Evolutionary conservation across 2,329 filamentous ascomycete species (phyloP), one percentile per base, ranked within the genome.

Genomic region (Colletotrichum musicola): DNA sequence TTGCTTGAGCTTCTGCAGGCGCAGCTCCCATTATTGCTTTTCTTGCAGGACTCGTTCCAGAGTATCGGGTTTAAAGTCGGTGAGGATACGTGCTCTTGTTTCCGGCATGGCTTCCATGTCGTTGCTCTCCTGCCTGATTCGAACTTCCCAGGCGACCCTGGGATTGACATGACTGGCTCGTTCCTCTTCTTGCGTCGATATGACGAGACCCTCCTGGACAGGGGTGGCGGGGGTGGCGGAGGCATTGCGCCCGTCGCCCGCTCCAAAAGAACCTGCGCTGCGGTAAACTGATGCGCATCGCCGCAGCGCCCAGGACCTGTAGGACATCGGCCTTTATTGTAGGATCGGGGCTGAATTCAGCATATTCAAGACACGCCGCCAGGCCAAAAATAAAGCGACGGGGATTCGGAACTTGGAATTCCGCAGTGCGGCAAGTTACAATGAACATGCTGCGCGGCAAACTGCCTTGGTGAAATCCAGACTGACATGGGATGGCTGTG

Each of bases 31-130:
- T 47, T 56, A 22, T 61, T 40, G 50, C 25, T 51, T 35, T 44
- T 58, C 53, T 51, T 66, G 62, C 66, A 66, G 62, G 47, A 38
- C 50, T 50, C 42, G 55, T 60, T 53, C 66, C 66, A 66, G 55
- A 69, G 62, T 27, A 46, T 56, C 62, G 66, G 66, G 50, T 56
- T 50, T 54, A 69, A 61, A 69, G 66, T 69, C 66, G 62, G 66
- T 69, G 66, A 66, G 58, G 62, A 35, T 44, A 16, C 35, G 20
- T 25, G 42, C 22, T 68, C 30, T 64, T 68, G 42, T 55, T 68
- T 27, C 40, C 42, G 38, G 44, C 13, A 30, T 40, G 49, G 55
- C 13, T 50, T 69, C 20, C 62, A 61, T 13, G 13, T 66, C 55
- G 51, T 13, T 27, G 18, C 30, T 65, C 66, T 69, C 66, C 66